phyloP scores from a whole-genome alignment of 345 rosid genomes.

The Salix udensis region DNA sequence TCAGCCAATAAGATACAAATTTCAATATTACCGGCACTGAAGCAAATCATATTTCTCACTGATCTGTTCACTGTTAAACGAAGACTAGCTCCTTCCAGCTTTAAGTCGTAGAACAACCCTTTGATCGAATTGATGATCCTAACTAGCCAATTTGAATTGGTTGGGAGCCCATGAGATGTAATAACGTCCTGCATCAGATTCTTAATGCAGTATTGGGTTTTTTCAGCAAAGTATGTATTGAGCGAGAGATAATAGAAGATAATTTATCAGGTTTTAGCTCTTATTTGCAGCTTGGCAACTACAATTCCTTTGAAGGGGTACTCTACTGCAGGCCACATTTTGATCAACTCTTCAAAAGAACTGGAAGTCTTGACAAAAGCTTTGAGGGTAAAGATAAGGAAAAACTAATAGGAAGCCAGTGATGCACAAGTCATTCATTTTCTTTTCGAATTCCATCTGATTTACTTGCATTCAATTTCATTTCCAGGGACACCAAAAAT shows the following conservation, averaged over 20 bases:
- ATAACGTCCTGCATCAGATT: too few relatives aligned
- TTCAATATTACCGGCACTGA: not conserved
- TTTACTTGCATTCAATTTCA: slow-evolving; percentile 15
- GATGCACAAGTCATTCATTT: not conserved
- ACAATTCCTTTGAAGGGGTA: slow-evolving; percentile 98
- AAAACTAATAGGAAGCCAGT: not conserved
- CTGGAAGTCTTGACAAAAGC: slow-evolving; percentile 97
- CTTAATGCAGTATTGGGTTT: not conserved
- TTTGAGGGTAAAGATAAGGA: slow-evolving; percentile 60
- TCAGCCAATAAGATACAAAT: not conserved
- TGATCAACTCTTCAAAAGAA: slow-evolving; percentile 91
- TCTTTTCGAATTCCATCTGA: slow-evolving; percentile 7
- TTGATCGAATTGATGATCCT: not conserved
- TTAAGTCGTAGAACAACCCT: not conserved
- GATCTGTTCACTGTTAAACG: not conserved
- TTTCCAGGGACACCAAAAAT: slow-evolving; percentile 81
- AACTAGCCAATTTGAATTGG: too few relatives aligned
- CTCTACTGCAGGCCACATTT: slow-evolving; percentile 97
- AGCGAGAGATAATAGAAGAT: not conserved
- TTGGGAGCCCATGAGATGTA: too few relatives aligned
- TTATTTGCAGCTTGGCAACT: slow-evolving; percentile 75
- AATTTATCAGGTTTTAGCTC: not conserved
- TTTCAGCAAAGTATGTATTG: not conserved
- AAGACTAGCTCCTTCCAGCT: not conserved
- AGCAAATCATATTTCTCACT: not conserved